These are phyloP conservation scores for Vaccinium darrowii DNA, from an alignment of 148 eudicot genomes.

Conservation along the genomic window DNA sequence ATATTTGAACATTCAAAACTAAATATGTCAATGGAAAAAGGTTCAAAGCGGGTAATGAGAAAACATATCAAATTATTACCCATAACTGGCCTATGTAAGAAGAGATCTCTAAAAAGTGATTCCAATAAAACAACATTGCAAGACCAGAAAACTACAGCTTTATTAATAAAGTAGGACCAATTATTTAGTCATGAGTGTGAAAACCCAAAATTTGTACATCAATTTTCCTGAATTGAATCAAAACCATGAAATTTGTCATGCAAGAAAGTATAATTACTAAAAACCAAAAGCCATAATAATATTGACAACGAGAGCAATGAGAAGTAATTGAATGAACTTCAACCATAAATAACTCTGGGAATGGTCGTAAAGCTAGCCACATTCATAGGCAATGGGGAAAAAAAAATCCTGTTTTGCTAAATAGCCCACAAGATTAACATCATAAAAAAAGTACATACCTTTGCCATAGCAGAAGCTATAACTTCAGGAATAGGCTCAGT, in stretches of 20 bases:
- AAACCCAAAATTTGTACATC: neutral
- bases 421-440: neutral
- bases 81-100: neutral
- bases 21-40: neutral
- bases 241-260: neutral
- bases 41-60: neutral
- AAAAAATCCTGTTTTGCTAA: neutral
- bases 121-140: neutral
- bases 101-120: neutral
- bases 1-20: neutral
- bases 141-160: neutral
- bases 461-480: constrained; percentile 62
- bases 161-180: neutral
- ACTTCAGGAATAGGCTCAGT: constrained; percentile 70
- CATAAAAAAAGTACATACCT: constrained; percentile 37
- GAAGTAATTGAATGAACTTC: neutral
- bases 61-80: neutral
- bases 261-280: neutral
- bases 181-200: neutral
- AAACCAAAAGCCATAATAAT: neutral
- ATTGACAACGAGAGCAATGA: no score
- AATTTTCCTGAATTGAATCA: neutral
- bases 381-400: neutral
- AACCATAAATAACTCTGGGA: neutral
- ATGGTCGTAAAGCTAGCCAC: neutral